Evolutionary conservation across 768 basidiomycete genomes (phyloP), one percentile per base, ranked within the genome.

Genomic region (Jaapia argillacea): DNA sequence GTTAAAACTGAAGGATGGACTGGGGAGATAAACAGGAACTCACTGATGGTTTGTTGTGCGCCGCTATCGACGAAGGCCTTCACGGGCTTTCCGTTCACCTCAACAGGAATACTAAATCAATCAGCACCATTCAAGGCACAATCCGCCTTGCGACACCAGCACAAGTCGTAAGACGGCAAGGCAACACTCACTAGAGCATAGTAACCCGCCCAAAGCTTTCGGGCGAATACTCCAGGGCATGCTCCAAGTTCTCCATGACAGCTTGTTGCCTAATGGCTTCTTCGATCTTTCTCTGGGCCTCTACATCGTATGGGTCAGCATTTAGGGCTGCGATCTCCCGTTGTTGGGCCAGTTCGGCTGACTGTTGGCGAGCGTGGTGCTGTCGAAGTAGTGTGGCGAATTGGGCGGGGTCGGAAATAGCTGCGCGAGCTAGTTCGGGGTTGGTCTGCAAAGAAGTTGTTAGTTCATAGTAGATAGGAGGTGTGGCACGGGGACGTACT

Each of bases 1-100:
- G n/a, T n/a, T n/a, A n/a, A n/a, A 22, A 24, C 25, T 25, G 31
- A 46, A 41, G 33, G 12, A 45, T 43, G 39, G 41, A 49, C 39
- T 24, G 21, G 26, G 24, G 5, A 33, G 28, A 14, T 22, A 22
- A 40, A 25, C 7, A 24, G 24, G 20, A 10, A 66, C 83, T 54
- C 54, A 93, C 93, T 97, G 66, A 97, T 97, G 1, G 94, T 99
- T 49, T 79, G 79, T 55, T 99, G 96, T 7, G 96, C 96, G 33
- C 94, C 96, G 50, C 91, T 96, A 59, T 99, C 96, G 35, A 99
- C 96, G 53, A 99, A 99, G 0, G 96, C 96, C 61, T 90, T 93
- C 27, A 98, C 79, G 3, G 85, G 84, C 47, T 74, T 71, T 1
- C 84, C 83, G 55, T 99, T 99, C 2, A 99, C 90, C 55, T 97